These are phyloP conservation scores for Xylariaceae sp. DNA, from an alignment of 2,329 filamentous ascomycete genomes.

Conservation along the genomic window DNA sequence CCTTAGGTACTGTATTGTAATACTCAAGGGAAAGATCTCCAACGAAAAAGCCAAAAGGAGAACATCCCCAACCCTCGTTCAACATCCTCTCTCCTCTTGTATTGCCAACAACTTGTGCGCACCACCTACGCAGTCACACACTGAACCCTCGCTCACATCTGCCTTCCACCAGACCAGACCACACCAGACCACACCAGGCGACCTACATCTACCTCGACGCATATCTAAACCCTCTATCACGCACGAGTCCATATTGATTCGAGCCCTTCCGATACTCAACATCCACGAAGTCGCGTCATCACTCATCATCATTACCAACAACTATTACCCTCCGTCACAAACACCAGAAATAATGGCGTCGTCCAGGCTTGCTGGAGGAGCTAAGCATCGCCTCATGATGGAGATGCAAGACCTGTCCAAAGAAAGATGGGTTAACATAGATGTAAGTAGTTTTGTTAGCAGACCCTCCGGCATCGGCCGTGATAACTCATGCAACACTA, in stretches of 20 bases:
- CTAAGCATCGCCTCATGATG: constrained; percentile 85
- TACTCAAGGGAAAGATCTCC: constrained; percentile 11
- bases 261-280: background rate
- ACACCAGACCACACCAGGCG: too few species aligned
- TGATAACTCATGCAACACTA: constrained; percentile 6
- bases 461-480: constrained; percentile 11
- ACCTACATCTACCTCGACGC: background rate
- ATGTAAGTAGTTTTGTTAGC: constrained; percentile 58
- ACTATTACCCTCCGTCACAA: background rate
- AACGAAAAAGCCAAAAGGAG: background rate
- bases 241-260: background rate
- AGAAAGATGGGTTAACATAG: constrained; percentile 93
- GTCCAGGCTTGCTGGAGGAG: constrained; percentile 47
- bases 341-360: constrained; percentile 36
- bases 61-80: constrained; percentile 8
- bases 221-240: background rate
- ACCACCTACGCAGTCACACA: background rate
- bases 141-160: background rate
- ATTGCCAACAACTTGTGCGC: background rate
- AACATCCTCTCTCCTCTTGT: background rate
- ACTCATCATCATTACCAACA: too few species aligned
- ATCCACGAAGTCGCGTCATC: too few species aligned
- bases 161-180: background rate
- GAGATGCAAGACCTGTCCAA: constrained; percentile 83
- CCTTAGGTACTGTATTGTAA: background rate